Base-by-base conservation (phyloP, 192 early-diverging fungal species). In the Chytriomyces sp. region DNA sequence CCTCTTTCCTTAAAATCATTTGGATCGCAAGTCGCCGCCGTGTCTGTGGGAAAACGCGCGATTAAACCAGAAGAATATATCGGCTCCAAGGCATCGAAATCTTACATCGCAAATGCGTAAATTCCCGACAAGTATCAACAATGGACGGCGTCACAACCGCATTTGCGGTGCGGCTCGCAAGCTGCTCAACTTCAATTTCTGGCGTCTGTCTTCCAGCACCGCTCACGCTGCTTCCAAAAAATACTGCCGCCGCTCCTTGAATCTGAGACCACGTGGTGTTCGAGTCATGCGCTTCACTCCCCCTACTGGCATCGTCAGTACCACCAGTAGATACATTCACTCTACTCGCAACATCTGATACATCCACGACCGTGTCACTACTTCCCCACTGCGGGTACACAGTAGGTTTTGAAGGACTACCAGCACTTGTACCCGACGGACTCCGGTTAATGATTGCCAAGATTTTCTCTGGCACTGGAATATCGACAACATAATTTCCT, bases 1-100 rank as follows among this genome's bases (percentile, higher is more conserved):
- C 89, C 90, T n/a, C 86, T 79, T 10, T 77, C 68, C 7, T 62
- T 64, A 85, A 94, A 93, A 47, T 95, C 89, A 79, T 95, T 87
- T 5, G 97, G 93, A 79, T 97, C 94, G 76, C 89, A 90, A 18
- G 93, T 94, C 2, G 89, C 92, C 2, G 95, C 92, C 2, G 96
- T 95, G 76, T 93, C 77, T 73, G 28, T 4, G 65, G 61, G 3
- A 35, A 6, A 16, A 50, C 49, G 3, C 4, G 53, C 18, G 9
- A 28, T 35, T 35, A 64, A 49, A 35, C 7, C 69, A 48, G 60
- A 16, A 3, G 48, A 45, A 47, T 1, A 3, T 35, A 35, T 35
- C 35, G 35, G 0, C 35, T 35, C 4, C 2, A 35, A 35, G 35
- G 35, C 0, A 35, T 35, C 35, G 1, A 13, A 49, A 18, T 50